A percentile compares a stretch with the other conserved stretches of the same genome.
These are phyloP conservation scores for Xylariaceae sp. DNA, from an alignment of 2,329 filamentous ascomycete species.

Conservation along the genomic window DNA sequence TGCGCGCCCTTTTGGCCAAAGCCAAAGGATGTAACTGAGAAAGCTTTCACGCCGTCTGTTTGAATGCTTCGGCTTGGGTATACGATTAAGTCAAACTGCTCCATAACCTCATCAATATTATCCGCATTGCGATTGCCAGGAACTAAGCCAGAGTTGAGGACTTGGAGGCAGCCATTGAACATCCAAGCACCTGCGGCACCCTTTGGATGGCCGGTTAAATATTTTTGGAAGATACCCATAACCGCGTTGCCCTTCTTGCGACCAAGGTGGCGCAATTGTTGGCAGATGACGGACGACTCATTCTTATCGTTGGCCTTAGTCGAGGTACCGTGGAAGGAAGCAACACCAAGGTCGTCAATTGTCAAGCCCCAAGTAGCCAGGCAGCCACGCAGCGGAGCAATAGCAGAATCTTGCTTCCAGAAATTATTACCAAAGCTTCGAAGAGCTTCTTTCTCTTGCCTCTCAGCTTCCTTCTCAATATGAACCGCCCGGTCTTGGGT, in stretches of 20 bases:
- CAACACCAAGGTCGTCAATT: conserved; percentile 91
- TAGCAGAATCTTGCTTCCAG: conserved; percentile 94
- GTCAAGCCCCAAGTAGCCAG: conserved; percentile 98
- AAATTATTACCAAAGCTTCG: conserved; percentile 96
- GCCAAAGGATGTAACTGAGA: conserved; percentile 98
- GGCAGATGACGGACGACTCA: conserved; percentile 95
- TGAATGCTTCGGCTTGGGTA: conserved; percentile 95
- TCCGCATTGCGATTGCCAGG: conserved; percentile 98
- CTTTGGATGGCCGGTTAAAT: conserved; percentile 97
- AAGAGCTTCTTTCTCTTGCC: conserved; percentile 92
- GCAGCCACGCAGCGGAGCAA: conserved; percentile 93
- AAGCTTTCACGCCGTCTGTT: conserved; percentile 97
- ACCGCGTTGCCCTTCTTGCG: conserved; percentile 96
- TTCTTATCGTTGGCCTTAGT: conserved; percentile 99
- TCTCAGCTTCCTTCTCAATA: conserved; percentile 84
- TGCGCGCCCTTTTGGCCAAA: conserved; percentile 99
- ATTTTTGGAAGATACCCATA: conserved; percentile 98
- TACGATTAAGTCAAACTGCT: conserved; percentile 96
- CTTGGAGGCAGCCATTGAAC: conserved; percentile 97
- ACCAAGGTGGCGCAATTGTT: conserved; percentile 93
- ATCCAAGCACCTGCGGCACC: conserved; percentile 99
- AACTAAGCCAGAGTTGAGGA: conserved; percentile 90
- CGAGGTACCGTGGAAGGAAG: conserved; percentile 98
- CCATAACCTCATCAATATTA: conserved; percentile 95
- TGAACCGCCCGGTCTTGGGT: conserved; percentile 82